Evolutionary conservation across 257 asterid species (phyloP).

Genomic region (Thymus quinquecostatus): DNA sequence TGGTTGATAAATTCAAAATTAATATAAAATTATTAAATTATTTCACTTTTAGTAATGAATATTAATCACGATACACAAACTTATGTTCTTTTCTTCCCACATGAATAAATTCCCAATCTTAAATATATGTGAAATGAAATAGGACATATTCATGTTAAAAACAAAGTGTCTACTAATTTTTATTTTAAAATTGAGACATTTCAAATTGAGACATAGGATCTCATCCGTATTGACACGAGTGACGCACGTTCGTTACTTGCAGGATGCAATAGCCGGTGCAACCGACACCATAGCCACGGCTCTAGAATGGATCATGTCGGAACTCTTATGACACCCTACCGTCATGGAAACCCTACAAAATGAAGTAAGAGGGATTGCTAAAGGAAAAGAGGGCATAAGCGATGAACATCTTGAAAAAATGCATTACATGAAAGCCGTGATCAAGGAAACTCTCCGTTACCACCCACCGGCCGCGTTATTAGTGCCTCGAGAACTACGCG

Average conservation of each 20-base stretch:
- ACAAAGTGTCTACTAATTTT: too few relatives aligned
- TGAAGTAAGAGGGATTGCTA: not conserved
- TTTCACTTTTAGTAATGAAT: too few relatives aligned
- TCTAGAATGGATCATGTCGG: conserved; percentile 1
- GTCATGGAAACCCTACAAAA: not conserved
- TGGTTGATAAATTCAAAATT: too few relatives aligned
- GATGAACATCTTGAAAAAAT: not conserved
- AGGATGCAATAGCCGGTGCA: not conserved
- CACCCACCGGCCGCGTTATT: not conserved
- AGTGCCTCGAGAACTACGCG: not conserved
- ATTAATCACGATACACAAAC: too few relatives aligned
- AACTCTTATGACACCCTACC: not conserved
- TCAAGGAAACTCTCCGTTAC: not conserved
- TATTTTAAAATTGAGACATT: too few relatives aligned
- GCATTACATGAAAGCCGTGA: not conserved
- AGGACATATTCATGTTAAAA: too few relatives aligned
- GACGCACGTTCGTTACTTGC: not conserved
- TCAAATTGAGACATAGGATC: too few relatives aligned
- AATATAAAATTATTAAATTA: too few relatives aligned
- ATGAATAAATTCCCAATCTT: too few relatives aligned
- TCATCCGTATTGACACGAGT: too few relatives aligned
- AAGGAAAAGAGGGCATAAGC: not conserved
- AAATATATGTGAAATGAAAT: too few relatives aligned
- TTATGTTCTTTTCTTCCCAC: too few relatives aligned
- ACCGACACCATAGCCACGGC: not conserved